These are phyloP conservation scores for Hymenoscyphus fructigenus DNA, from an alignment of 2,329 filamentous ascomycete species.

Conservation along the genomic window DNA sequence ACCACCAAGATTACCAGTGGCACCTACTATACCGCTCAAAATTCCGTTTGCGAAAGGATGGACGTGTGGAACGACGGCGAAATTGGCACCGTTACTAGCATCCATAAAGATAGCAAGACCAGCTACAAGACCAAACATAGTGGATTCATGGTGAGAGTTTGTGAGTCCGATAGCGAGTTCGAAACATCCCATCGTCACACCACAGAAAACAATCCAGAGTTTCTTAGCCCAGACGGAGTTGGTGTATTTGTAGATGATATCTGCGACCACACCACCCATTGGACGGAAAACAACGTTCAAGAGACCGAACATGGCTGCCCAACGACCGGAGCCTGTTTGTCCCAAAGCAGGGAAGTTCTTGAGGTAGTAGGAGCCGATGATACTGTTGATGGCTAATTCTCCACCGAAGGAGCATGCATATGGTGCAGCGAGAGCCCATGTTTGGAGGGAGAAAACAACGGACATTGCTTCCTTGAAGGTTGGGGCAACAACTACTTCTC, in stretches of 20 bases:
- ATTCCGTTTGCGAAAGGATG: slow-evolving; percentile 55
- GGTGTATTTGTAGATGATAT: slow-evolving; percentile 33
- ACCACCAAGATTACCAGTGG: slow-evolving; percentile 77
- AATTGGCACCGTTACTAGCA: slow-evolving; percentile 63
- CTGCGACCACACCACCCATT: slow-evolving; percentile 58
- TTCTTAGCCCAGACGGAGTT: slow-evolving; percentile 63
- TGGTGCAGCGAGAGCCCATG: slow-evolving; percentile 51
- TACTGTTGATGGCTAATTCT: slow-evolving; percentile 59
- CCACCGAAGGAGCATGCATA: slow-evolving; percentile 62
- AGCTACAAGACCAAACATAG: slow-evolving; percentile 73
- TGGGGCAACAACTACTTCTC: slow-evolving; percentile 54
- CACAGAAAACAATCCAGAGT: slow-evolving; percentile 54
- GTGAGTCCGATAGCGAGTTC: slow-evolving; percentile 59
- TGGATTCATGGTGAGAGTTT: slow-evolving; percentile 58
- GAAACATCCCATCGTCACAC: slow-evolving; percentile 55
- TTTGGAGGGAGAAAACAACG: slow-evolving; percentile 51
- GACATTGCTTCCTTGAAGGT: slow-evolving; percentile 46
- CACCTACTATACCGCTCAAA: slow-evolving; percentile 74
- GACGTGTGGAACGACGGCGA: slow-evolving; percentile 59
- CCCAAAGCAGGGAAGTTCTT: slow-evolving; percentile 55
- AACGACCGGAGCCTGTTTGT: slow-evolving; percentile 54
- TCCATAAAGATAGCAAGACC: slow-evolving; percentile 78
- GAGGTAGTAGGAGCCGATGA: slow-evolving; percentile 56
- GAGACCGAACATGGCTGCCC: slow-evolving; percentile 72
- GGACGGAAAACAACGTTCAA: slow-evolving; percentile 67